Percentiles rank a stretch among this genome's conserved stretches.
Evolutionary conservation across 2,329 filamentous ascomycete species (phyloP).

Genomic region (Eutypella sp.): DNA sequence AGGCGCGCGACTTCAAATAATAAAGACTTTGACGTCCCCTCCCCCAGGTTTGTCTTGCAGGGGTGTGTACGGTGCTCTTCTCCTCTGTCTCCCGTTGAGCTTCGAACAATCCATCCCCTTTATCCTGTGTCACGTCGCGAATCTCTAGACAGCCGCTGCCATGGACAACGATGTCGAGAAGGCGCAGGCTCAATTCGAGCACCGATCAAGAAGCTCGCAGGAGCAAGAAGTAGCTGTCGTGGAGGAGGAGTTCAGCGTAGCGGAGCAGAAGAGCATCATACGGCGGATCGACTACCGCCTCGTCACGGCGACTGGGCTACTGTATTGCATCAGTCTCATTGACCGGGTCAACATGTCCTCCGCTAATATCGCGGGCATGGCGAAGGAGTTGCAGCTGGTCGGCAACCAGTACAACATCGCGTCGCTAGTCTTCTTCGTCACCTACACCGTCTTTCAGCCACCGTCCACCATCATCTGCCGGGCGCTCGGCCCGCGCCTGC

Average conservation of each 20-base stretch:
- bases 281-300: constrained; percentile 63
- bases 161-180: neutral
- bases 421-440: constrained; percentile 69
- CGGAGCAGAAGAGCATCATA: constrained; percentile 64
- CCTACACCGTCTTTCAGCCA: constrained; percentile 67
- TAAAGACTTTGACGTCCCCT: too few species aligned
- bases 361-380: constrained; percentile 66
- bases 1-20: too few species aligned
- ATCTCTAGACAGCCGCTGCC: neutral
- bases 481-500: constrained; percentile 57
- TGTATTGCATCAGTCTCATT: constrained; percentile 75
- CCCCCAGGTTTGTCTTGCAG: too few species aligned
- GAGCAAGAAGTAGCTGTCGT: constrained; percentile 19
- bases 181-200: neutral
- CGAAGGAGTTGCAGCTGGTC: constrained; percentile 39
- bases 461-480: constrained; percentile 66
- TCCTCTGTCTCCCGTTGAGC: neutral
- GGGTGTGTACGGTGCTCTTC: too few species aligned
- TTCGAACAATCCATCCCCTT: neutral
- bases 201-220: neutral
- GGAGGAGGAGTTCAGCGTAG: constrained; percentile 45
- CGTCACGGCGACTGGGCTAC: constrained; percentile 54
- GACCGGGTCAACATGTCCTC: constrained; percentile 73
- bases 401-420: constrained; percentile 42
- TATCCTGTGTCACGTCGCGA: neutral